These are phyloP conservation scores for Yarrowia galli DNA, from an alignment of 1,139 yeast genomes.

Conservation along the genomic window DNA sequence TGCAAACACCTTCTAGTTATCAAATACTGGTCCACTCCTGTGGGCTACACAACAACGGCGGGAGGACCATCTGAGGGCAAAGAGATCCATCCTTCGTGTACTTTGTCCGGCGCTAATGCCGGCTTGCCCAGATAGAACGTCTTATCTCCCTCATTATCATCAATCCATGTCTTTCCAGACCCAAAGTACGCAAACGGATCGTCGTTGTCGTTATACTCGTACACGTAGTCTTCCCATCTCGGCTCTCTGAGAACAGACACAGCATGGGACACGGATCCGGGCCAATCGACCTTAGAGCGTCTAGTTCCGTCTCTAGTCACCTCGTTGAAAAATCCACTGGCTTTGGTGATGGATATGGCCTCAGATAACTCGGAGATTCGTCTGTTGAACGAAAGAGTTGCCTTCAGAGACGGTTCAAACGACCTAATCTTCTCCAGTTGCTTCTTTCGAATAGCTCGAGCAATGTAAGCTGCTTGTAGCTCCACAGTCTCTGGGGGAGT, in stretches of 20 bases:
- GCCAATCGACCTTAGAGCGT: conserved; percentile 43
- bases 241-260: conserved; percentile 42
- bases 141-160: conserved; percentile 28
- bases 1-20: no score
- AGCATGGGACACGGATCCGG: conserved; percentile 45
- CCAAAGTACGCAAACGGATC: conserved; percentile 42
- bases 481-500: conserved; percentile 43
- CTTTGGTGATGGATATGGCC: conserved; percentile 42
- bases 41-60: not conserved
- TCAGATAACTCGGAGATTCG: conserved; percentile 42
- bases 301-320: conserved; percentile 42
- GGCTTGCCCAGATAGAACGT: conserved; percentile 16
- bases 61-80: conserved; percentile 16
- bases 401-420: conserved; percentile 42
- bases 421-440: conserved; percentile 42
- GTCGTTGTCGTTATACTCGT: conserved; percentile 40
- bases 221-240: conserved; percentile 46
- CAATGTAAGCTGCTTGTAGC: conserved; percentile 43
- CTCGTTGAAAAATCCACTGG: conserved; percentile 45
- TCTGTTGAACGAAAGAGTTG: conserved; percentile 43
- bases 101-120: not conserved
- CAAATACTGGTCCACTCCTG: no score
- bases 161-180: conserved; percentile 43
- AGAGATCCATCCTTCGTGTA: conserved; percentile 27
- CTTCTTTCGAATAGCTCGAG: conserved; percentile 44